Evolutionary conservation across 495 filamentous ascomycete species (phyloP).

Genomic region (Amorphotheca resinae): DNA sequence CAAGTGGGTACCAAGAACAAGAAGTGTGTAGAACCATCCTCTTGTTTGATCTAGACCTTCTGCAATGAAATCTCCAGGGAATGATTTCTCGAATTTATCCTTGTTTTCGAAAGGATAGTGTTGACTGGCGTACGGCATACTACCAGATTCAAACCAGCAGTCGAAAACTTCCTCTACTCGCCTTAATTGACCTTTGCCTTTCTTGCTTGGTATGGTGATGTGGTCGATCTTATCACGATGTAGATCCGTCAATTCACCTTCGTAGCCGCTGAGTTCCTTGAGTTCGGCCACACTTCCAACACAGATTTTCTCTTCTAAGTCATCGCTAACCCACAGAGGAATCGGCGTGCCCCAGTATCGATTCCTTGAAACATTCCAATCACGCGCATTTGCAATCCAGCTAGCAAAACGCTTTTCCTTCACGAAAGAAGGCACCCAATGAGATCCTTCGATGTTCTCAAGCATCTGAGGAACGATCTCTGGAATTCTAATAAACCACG

Average conservation of each 20-base stretch:
- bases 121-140: conserved; percentile 88
- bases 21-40: conserved; percentile 95
- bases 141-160: conserved; percentile 83
- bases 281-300: conserved; percentile 79
- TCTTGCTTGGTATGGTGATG: conserved; percentile 89
- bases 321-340: conserved; percentile 84
- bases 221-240: conserved; percentile 92
- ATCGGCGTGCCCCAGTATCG: conserved; percentile 96
- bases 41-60: conserved; percentile 91
- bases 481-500: conserved; percentile 89
- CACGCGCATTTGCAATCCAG: conserved; percentile 84
- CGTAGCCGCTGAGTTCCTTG: conserved; percentile 72
- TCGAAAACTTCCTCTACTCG: conserved; percentile 90
- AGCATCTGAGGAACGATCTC: conserved; percentile 84
- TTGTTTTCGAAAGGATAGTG: conserved; percentile 95
- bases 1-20: conserved; percentile 81
- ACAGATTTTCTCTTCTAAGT: conserved; percentile 75
- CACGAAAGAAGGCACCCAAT: conserved; percentile 89
- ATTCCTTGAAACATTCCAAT: conserved; percentile 96
- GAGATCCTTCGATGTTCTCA: conserved; percentile 73
- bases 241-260: conserved; percentile 77
- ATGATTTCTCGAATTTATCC: conserved; percentile 67
- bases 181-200: conserved; percentile 73
- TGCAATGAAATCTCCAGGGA: conserved; percentile 94
- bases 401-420: conserved; percentile 79